Conservation (phyloP, 1,284 basidiomycete species). For the Apiotrichum montevideense region DNA sequence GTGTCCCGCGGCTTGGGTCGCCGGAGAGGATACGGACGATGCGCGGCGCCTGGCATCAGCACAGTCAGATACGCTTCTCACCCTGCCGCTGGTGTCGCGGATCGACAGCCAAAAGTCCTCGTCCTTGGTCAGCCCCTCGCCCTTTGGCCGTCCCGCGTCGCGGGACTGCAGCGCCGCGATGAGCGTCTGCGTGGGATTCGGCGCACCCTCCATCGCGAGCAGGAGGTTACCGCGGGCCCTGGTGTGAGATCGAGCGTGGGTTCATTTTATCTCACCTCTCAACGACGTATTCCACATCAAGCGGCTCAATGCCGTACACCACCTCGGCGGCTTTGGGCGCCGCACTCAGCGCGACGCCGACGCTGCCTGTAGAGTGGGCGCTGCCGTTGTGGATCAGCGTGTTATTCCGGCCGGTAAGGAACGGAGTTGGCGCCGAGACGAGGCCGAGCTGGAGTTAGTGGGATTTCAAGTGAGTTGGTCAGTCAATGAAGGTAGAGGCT, state of each 20-base stretch:
- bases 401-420: slow-evolving; percentile 71
- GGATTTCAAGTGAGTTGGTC: too few relatives aligned
- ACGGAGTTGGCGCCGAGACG: slow-evolving; percentile 71
- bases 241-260: not conserved
- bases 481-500: too few relatives aligned
- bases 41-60: not conserved
- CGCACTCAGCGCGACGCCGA: slow-evolving; percentile 60
- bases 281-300: slow-evolving; percentile 56
- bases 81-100: slow-evolving; percentile 11
- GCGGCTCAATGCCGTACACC: slow-evolving; percentile 54
- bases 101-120: slow-evolving; percentile 60
- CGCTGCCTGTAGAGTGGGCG: slow-evolving; percentile 61
- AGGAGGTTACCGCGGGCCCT: slow-evolving; percentile 67
- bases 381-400: slow-evolving; percentile 62
- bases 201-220: slow-evolving; percentile 50
- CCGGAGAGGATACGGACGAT: slow-evolving; percentile 60
- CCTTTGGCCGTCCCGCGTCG: slow-evolving; percentile 15
- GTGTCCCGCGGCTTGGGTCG: slow-evolving; percentile 67
- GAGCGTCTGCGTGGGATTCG: slow-evolving; percentile 66
- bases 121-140: slow-evolving; percentile 53
- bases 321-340: slow-evolving; percentile 41
- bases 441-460: slow-evolving; percentile 57
- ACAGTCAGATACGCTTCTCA: not conserved
- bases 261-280: slow-evolving; percentile 50
- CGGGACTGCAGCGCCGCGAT: slow-evolving; percentile 55